Conservation (phyloP, 2,329 filamentous ascomycete genomes). For the Aspergillus bombycis region DNA sequence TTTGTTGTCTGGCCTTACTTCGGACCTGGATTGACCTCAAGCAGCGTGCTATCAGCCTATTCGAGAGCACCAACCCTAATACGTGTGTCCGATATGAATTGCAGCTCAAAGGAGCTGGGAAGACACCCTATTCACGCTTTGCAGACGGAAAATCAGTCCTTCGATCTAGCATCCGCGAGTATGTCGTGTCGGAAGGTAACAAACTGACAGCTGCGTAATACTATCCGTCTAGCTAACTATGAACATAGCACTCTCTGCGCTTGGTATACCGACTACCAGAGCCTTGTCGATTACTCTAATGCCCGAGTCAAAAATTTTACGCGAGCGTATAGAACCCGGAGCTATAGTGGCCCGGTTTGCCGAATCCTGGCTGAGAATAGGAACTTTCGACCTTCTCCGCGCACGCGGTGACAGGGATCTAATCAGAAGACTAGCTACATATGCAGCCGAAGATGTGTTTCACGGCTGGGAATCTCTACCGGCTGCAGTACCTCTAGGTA, state of each 20-base stretch:
- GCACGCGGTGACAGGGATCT: constrained; percentile 76
- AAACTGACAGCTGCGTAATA: background rate
- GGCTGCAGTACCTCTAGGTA: constrained; percentile 51
- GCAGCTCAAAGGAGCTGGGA: constrained; percentile 90
- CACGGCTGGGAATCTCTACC: constrained; percentile 86
- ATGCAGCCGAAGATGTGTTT: constrained; percentile 85
- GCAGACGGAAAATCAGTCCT: constrained; percentile 95
- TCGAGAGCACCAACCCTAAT: constrained; percentile 78
- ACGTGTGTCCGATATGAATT: constrained; percentile 81
- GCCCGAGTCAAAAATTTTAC: constrained; percentile 70
- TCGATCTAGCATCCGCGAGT: constrained; percentile 90
- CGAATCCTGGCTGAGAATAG: constrained; percentile 86
- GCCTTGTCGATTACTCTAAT: constrained; percentile 80
- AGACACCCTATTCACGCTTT: constrained; percentile 93
- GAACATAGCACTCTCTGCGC: constrained; percentile 67
- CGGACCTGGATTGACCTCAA: constrained; percentile 6
- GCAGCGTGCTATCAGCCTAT: constrained; percentile 82
- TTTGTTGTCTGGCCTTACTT: constrained; percentile 1
- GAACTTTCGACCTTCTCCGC: constrained; percentile 93
- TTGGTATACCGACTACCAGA: constrained; percentile 83
- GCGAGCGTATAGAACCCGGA: constrained; percentile 83
- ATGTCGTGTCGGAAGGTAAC: constrained; percentile 80
- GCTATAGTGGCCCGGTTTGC: constrained; percentile 93
- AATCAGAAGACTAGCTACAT: constrained; percentile 75
- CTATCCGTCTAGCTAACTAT: constrained; percentile 3